Evolutionary conservation across 1,139 yeast species (phyloP), one percentile per base, ranked within the genome.

Genomic region (Candida buenavistaensis): DNA sequence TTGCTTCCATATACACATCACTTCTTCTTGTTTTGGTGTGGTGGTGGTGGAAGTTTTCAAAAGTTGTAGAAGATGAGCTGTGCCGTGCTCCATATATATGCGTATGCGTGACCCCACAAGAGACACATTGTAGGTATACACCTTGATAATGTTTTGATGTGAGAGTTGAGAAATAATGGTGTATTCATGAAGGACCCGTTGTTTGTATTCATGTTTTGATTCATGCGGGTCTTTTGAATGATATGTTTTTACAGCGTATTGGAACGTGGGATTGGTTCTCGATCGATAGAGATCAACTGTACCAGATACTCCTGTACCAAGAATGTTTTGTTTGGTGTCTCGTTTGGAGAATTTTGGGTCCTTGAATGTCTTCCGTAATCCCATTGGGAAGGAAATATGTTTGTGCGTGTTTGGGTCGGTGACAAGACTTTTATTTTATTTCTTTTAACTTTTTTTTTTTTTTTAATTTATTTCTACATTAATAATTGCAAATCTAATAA

Each of bases 241-340:
- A 51, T 68, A 72, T 3, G 52, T 52, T 49, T 75, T 75, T 14
- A 71, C 59, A 1, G 72, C 79, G 41, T 59, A 70, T 3, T 36
- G 28, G 22, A 41, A 41, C 5, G 22, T 30, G 4, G 35, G 39
- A n/a, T 37, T 30, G 10, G 44, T 33, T 30, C 49, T 53, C 23
- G 54, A 45, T 29, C 50, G 44, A 39, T 52, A 61, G 9, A 72
- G 50, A 5, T 59, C 67, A 3, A 72, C 77, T 9, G 46, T 47
- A 0, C 75, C 77, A 0, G 75, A 65, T 3, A 67, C 51, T 0
- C 80, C 80, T 25, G 38, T 34, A 6, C 48, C 48, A 11, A 43
- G 14, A 3, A 19, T 22, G 13, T 9, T n/a, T 25, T 39, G 6
- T 28, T 22, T 23, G 4, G 10, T 33, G 24, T 44, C 49, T 8